Conservation (phyloP, 2,329 filamentous ascomycete genomes). For the Trichoderma sp. region DNA sequence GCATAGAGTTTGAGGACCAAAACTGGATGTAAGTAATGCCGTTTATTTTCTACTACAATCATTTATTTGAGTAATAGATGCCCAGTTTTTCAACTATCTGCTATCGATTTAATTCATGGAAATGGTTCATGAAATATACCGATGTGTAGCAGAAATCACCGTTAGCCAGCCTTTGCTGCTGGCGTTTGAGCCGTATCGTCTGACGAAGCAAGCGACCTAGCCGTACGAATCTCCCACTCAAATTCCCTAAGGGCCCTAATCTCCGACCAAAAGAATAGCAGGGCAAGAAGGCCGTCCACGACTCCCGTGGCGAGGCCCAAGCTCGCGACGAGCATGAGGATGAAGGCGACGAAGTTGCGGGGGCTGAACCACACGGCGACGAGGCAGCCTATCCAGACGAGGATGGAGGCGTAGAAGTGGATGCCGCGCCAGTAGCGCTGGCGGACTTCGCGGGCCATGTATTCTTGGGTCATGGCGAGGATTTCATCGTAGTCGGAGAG, state of each 20-base stretch:
- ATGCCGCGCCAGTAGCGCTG: constrained; percentile 70
- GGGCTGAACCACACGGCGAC: constrained; percentile 85
- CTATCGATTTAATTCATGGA: neutral
- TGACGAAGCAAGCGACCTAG: constrained; percentile 44
- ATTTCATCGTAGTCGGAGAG: constrained; percentile 59
- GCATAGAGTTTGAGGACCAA: neutral
- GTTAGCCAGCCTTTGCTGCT: neutral
- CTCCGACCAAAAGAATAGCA: constrained; percentile 84
- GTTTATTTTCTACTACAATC: neutral
- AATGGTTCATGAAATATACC: neutral
- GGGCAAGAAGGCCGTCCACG: constrained; percentile 79
- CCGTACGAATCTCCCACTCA: constrained; percentile 83
- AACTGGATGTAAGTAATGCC: neutral
- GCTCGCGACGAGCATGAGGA: constrained; percentile 77
- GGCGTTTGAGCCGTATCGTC: neutral
- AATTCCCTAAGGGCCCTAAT: constrained; percentile 83
- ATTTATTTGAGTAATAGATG: neutral
- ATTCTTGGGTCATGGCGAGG: constrained; percentile 65
- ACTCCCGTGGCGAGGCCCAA: constrained; percentile 73
- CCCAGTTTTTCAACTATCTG: neutral
- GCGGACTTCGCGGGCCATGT: constrained; percentile 65
- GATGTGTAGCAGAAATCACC: neutral
- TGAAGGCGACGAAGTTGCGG: constrained; percentile 71
- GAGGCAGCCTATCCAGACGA: constrained; percentile 70
- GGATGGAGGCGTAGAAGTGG: constrained; percentile 70